Evolutionary conservation across 768 basidiomycete species (phyloP).

Genomic region (Leccinum boreale): DNA sequence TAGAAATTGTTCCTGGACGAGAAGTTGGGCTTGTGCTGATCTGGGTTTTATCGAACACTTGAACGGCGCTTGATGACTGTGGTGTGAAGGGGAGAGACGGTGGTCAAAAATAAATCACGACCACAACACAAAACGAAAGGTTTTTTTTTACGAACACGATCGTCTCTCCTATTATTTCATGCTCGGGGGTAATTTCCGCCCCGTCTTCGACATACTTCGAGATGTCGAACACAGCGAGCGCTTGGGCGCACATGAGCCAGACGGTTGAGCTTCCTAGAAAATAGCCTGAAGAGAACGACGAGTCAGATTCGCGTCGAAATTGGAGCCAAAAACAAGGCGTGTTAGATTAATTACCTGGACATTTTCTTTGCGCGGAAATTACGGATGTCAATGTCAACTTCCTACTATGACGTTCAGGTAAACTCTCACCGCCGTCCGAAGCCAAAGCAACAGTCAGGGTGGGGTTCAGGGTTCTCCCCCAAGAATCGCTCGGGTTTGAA

Average conservation of each 20-base stretch:
- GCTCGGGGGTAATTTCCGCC: slow-evolving; percentile 42
- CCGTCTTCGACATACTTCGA: slow-evolving; percentile 39
- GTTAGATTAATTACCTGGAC: neutral
- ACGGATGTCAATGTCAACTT: neutral
- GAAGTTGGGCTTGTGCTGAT: neutral
- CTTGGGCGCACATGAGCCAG: slow-evolving; percentile 27
- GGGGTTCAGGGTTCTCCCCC: slow-evolving; percentile 14
- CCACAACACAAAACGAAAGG: neutral
- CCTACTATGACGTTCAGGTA: no score
- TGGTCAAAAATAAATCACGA: neutral
- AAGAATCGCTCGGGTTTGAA: slow-evolving; percentile 26
- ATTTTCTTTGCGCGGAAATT: neutral
- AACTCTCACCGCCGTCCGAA: slow-evolving; percentile 17
- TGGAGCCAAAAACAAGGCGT: neutral
- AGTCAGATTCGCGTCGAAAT: neutral
- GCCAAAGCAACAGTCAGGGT: slow-evolving; percentile 20
- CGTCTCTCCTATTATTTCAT: slow-evolving; percentile 26
- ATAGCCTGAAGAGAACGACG: neutral
- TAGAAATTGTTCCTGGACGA: neutral
- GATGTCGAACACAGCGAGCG: slow-evolving; percentile 45
- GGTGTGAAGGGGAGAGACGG: neutral
- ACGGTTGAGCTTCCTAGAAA: slow-evolving; percentile 26
- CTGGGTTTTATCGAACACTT: neutral
- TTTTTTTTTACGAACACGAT: slow-evolving; percentile 2
- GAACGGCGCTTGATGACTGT: neutral